Evolutionary conservation across 106 monocot genomes (phyloP).

Genomic region (Dendrobium nobile): DNA sequence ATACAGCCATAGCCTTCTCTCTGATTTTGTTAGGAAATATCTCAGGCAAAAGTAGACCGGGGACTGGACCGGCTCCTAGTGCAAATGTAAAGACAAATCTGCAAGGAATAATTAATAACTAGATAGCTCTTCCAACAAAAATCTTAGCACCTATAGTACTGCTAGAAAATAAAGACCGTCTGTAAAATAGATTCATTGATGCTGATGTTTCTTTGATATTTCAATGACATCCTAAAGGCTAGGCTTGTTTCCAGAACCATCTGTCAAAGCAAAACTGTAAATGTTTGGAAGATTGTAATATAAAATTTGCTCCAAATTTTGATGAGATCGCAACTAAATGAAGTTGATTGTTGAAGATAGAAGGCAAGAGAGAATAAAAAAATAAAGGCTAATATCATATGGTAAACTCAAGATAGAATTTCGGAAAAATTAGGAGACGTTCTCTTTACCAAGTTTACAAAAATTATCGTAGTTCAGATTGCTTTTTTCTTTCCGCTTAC

Average conservation of each 20-base stretch:
- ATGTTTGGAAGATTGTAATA: neutral
- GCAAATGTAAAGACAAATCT: constrained; percentile 88
- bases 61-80: constrained; percentile 93
- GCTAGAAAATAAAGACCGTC: neutral
- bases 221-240: neutral
- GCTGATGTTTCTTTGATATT: neutral
- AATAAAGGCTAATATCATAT: neutral
- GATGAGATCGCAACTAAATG: neutral
- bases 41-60: constrained; percentile 93
- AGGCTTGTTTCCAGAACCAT: neutral
- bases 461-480: too few relatives aligned
- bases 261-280: neutral
- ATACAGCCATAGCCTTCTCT: constrained; percentile 93
- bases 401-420: neutral
- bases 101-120: constrained; percentile 9
- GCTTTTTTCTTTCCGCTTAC: too few relatives aligned
- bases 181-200: neutral
- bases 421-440: too few relatives aligned
- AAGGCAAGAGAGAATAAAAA: neutral
- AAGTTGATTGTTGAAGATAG: neutral
- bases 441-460: too few relatives aligned
- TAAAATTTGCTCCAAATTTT: neutral
- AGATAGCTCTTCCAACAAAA: neutral
- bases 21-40: constrained; percentile 91
- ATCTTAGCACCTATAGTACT: neutral